A percentile compares a stretch with the other conserved stretches of the same genome.
phyloP scores from a whole-genome alignment of 176 grass and related monocot species.

The Dendrocalamus sinicus region DNA sequence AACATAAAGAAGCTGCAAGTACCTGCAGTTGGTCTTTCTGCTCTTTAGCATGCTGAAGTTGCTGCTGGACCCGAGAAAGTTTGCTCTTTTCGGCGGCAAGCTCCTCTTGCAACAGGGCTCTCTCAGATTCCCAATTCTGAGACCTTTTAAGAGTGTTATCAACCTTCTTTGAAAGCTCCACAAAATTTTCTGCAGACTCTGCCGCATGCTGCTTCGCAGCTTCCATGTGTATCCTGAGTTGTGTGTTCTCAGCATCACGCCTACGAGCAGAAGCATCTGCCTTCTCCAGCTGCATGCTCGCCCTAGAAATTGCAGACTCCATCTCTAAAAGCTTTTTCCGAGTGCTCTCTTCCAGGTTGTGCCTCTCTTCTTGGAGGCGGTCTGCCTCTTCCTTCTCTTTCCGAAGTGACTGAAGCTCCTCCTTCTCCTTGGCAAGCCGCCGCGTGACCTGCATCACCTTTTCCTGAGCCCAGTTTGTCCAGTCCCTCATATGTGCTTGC shows the following conservation, averaged over 20 bases:
- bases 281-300: constrained; percentile 69
- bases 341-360: constrained; percentile 74
- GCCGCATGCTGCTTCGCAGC: constrained; percentile 68
- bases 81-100: constrained; percentile 69
- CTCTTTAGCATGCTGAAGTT: constrained; percentile 70
- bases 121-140: constrained; percentile 83
- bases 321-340: constrained; percentile 93
- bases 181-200: constrained; percentile 58
- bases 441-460: constrained; percentile 96
- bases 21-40: constrained; percentile 68
- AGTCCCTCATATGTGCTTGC: constrained; percentile 73
- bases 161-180: constrained; percentile 76
- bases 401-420: constrained; percentile 72
- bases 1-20: constrained; percentile 28
- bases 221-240: constrained; percentile 85
- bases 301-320: constrained; percentile 84
- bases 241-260: constrained; percentile 68
- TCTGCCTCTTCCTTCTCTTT: constrained; percentile 75
- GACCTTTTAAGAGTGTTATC: constrained; percentile 75
- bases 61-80: constrained; percentile 56
- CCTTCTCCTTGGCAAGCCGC: constrained; percentile 84
- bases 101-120: constrained; percentile 68
- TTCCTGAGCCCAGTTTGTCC: constrained; percentile 93
- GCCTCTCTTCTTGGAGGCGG: constrained; percentile 74
- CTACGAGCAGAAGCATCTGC: constrained; percentile 68